Percentiles rank a stretch among this genome's conserved stretches.
These are phyloP conservation scores for Coleophoma eucalyptorum DNA, from an alignment of 2,329 filamentous ascomycete genomes.

Conservation along the genomic window DNA sequence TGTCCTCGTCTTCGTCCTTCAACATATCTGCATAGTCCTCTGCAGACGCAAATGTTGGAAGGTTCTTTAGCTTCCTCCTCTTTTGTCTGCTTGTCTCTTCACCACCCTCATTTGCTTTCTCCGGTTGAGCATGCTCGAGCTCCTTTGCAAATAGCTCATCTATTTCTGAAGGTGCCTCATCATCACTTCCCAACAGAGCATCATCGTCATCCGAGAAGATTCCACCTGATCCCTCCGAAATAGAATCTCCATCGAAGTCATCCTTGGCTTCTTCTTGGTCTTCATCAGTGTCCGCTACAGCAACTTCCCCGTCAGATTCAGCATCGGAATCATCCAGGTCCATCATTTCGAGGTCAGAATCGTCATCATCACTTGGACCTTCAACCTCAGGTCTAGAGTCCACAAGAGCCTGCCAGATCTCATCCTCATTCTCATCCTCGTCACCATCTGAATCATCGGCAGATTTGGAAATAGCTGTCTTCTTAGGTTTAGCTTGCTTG, in stretches of 20 bases:
- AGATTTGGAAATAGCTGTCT: slow-evolving; percentile 52
- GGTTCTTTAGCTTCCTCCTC: slow-evolving; percentile 79
- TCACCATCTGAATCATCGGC: slow-evolving; percentile 34
- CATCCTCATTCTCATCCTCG: slow-evolving; percentile 64
- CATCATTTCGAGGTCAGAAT: slow-evolving; percentile 42
- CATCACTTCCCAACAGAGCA: slow-evolving; percentile 37
- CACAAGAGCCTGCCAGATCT: slow-evolving; percentile 90
- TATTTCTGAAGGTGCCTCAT: slow-evolving; percentile 49
- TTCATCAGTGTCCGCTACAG: slow-evolving; percentile 32
- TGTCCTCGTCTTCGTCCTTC: slow-evolving; percentile 57
- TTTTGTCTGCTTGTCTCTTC: slow-evolving; percentile 49
- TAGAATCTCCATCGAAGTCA: slow-evolving; percentile 31
- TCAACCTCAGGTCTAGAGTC: slow-evolving; percentile 75
- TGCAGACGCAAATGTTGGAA: slow-evolving; percentile 88
- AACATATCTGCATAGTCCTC: slow-evolving; percentile 92
- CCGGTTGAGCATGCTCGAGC: slow-evolving; percentile 26
- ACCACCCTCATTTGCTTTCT: slow-evolving; percentile 33
- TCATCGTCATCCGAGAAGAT: slow-evolving; percentile 25
- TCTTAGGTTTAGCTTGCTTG: slow-evolving; percentile 48
- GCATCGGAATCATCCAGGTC: slow-evolving; percentile 48
- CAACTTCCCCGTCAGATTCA: slow-evolving; percentile 32
- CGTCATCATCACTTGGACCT: slow-evolving; percentile 55
- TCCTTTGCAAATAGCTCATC: slow-evolving; percentile 34
- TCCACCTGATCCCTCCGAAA: slow-evolving; percentile 20
- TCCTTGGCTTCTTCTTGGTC: slow-evolving; percentile 38